Base-by-base conservation (phyloP, 768 basidiomycete genomes). In the Hydnum rufescens region DNA sequence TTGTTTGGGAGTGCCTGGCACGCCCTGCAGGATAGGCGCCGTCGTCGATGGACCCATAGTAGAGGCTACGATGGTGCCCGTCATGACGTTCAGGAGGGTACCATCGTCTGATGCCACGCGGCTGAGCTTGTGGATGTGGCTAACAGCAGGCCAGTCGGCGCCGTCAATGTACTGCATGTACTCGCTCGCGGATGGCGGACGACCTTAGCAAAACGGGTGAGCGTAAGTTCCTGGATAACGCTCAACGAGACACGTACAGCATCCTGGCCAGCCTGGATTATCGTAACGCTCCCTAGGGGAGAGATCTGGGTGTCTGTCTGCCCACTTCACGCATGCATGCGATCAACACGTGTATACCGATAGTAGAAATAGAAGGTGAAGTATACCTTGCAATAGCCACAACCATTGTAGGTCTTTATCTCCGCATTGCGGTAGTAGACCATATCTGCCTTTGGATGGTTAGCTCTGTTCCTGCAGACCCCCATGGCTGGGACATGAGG, bases 381-480 rank as follows among this genome's bases (percentile, higher is more conserved):
- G 32, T 31, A 18, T 18, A 32, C 49, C 49, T 50, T 50, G 49
- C 49, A 50, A 31, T 30, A 50, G 8, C 49, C 49, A 50, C 49
- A 50, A 6, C 49, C 49, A 50, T 50, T 50, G 49, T 30, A 32
- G 13, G 28, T 50, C 18, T 16, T 29, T 13, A 29, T 30, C 49
- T 50, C 49, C 6, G 49, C 49, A 25, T 50, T 50, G 6, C 26
- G 23, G 18, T 30, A 28, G 30, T 50, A 26, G 18, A 50, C 32
- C 16, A 50, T 32, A 31, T 30, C 32, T 6, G 49, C 49, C 16
- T 25, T 6, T 6, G 49, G 49, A 32, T 50, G 49, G 26, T 50
- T 50, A 16, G 16, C 31, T 6, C 25, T 25, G 13, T 25, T 28
- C 6, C 25, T 6, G 26, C 49, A 50, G 49, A 50, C 25, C 6